Conservation (phyloP, 202 grass and related monocot genomes). For the Carex arenaria region DNA sequence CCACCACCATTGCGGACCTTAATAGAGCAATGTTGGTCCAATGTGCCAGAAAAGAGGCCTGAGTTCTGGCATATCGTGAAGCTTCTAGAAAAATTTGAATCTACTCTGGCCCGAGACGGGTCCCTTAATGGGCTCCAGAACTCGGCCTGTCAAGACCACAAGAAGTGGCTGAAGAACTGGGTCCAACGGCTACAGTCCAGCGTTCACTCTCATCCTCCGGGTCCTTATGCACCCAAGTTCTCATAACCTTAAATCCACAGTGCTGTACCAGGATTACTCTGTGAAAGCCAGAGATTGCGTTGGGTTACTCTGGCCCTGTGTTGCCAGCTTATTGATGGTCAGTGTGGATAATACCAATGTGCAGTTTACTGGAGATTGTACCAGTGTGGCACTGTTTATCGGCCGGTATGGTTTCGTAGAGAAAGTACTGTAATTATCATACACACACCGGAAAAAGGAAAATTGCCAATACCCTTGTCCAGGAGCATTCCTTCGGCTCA, state of each 20-base stretch:
- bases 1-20: slow-evolving; percentile 46
- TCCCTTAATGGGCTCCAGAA: slow-evolving; percentile 50
- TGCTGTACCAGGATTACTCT: neutral
- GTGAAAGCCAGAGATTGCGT: neutral
- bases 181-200: slow-evolving; percentile 59
- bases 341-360: neutral
- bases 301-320: neutral
- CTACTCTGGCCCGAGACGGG: slow-evolving; percentile 49
- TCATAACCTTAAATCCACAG: slow-evolving; percentile 20
- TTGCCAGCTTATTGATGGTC: neutral
- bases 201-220: slow-evolving; percentile 40
- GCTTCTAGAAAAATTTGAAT: slow-evolving; percentile 64
- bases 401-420: neutral
- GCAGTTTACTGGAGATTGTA: neutral
- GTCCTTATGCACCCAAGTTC: slow-evolving; percentile 41
- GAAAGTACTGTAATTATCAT: slow-evolving; percentile 1
- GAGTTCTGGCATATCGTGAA: slow-evolving; percentile 69
- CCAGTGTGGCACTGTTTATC: neutral
- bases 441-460: neutral
- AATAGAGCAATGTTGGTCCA: slow-evolving; percentile 86
- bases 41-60: slow-evolving; percentile 66
- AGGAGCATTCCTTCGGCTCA: neutral
- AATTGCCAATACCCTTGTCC: neutral
- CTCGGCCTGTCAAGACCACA: slow-evolving; percentile 57
- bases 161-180: slow-evolving; percentile 56